Base-by-base conservation (phyloP, 2,329 filamentous ascomycete species). In the Paecilomyces sp. region DNA sequence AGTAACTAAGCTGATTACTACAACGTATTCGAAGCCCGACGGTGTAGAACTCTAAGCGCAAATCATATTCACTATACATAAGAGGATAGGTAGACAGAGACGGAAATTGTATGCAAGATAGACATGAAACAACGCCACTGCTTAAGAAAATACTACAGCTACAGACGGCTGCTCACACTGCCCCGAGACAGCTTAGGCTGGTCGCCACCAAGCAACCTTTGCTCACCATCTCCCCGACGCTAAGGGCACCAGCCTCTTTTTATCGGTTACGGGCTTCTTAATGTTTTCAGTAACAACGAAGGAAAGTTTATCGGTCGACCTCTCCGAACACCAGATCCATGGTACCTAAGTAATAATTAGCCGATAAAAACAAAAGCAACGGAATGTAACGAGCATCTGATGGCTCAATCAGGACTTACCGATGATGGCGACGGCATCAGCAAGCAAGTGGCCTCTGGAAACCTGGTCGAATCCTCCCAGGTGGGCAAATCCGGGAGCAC, bases 391-490 rank as follows among this genome's bases (percentile, higher is more conserved):
- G 3, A 12, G 31, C 31, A 11, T 33, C 3, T 11, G 31, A 33
- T 9, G 31, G 31, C 7, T 11, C 8, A 47, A 22, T 18, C 7
- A 33, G 56, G 30, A 66, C 73, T 69, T 84, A 64, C 85, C 85
- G 68, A 97, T 97, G 61, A 97, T 92, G 55, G 94, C 95, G 56
- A 99, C 94, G 28, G 93, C 94, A 77, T 99, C 94, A 62, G 95
- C 94, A 69, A 99, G 80, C 77, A 99, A 79, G 80, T 99, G 95
- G 33, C 94, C 94, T 79, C 90, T 89, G 65, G 88, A 88, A 59
- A 99, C 84, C 73, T 97, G 93, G 76, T 99, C 94, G 76, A 99
- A 97, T 66, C 91, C 93, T 71, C 85, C 86, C 77, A 99, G 79
- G 79, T 99, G 95, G 64, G 94, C 94, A 72, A 99, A 99, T 63